Conservation (phyloP, 257 asterid species). For the Nicotiana obtusifolia region DNA sequence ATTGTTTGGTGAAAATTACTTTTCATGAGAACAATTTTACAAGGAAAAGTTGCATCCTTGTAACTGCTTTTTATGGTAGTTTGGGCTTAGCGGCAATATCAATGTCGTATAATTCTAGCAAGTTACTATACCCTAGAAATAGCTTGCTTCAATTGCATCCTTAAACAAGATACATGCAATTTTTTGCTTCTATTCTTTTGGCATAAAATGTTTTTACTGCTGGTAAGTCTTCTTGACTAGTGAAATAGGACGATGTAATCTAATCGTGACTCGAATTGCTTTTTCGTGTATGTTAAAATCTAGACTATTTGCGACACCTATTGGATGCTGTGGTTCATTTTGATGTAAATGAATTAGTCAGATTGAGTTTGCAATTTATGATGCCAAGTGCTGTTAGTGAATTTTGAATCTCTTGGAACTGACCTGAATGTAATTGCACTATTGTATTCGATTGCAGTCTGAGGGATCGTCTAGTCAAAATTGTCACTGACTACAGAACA, state of each 20-base stretch:
- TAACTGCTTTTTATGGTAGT: no score
- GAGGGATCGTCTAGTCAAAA: slow-evolving; percentile 92
- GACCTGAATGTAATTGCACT: background rate
- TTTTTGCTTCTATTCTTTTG: background rate
- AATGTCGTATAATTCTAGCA: no score
- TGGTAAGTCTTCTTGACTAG: slow-evolving; percentile 1
- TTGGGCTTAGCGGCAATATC: no score
- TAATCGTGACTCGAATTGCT: background rate
- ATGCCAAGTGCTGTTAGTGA: background rate
- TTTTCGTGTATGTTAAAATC: background rate
- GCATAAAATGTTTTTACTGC: background rate
- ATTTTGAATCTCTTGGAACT: background rate
- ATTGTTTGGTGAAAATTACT: no score
- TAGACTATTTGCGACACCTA: background rate
- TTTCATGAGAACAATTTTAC: no score
- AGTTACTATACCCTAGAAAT: no score
- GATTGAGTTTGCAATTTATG: background rate
- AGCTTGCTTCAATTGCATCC: no score
- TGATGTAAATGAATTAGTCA: background rate
- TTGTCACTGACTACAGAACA: slow-evolving; percentile 90
- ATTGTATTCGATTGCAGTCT: slow-evolving; percentile 49
- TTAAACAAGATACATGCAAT: background rate
- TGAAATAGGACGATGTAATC: background rate
- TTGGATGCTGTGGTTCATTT: background rate
- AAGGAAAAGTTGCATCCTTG: no score